A percentile compares a stretch with the other conserved stretches of the same genome.
These are phyloP conservation scores for Hemerocallis citrina DNA, from an alignment of 106 monocot species.

Conservation along the genomic window DNA sequence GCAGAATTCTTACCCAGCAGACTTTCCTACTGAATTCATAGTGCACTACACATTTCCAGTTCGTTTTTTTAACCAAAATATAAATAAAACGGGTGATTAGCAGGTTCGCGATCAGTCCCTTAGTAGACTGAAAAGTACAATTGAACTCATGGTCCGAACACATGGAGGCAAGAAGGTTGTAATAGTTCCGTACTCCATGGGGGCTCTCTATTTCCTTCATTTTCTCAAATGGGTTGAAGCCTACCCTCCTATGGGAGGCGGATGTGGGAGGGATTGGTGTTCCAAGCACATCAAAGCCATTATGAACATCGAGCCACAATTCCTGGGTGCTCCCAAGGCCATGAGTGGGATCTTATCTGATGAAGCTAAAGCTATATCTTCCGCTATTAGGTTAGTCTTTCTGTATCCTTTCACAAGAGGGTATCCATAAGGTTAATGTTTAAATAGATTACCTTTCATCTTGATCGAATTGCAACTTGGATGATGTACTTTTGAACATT, in stretches of 20 bases:
- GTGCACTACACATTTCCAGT: no score
- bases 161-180: constrained; percentile 46
- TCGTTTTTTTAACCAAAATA: not conserved
- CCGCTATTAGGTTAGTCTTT: constrained; percentile 17
- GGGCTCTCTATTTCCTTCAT: constrained; percentile 50
- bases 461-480: no score
- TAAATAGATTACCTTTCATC: no score
- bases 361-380: constrained; percentile 43
- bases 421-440: no score
- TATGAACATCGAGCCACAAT: constrained; percentile 48
- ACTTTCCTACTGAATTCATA: no score
- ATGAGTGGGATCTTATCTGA: constrained; percentile 31
- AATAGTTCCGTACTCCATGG: constrained; percentile 56
- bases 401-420: no score
- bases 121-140: constrained; percentile 48
- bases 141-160: constrained; percentile 47
- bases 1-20: no score
- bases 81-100: not conserved
- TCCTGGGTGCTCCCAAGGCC: constrained; percentile 51
- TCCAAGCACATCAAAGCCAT: constrained; percentile 48
- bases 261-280: constrained; percentile 48
- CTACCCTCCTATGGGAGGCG: constrained; percentile 45
- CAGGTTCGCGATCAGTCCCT: constrained; percentile 48
- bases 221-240: constrained; percentile 73
- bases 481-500: no score